Evolutionary conservation across 129 eudicot species (phyloP).

Genomic region (Lactuca sativa): DNA sequence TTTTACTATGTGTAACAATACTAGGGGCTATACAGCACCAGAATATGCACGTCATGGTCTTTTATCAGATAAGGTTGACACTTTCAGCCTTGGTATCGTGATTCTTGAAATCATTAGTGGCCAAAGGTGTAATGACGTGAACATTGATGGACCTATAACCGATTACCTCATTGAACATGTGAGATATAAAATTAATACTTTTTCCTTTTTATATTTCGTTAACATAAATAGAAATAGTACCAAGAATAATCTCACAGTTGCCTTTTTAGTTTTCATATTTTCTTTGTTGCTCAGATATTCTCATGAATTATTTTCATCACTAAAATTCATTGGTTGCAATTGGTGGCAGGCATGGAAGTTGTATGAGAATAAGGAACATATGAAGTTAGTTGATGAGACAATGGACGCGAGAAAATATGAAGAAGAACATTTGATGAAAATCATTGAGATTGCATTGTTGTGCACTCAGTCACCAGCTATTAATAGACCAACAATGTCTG

Average conservation of each 20-base stretch:
- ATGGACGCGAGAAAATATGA: not conserved
- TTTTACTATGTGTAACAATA: not conserved
- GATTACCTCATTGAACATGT: not conserved
- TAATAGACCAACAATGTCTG: constrained; percentile 5
- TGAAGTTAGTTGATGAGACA: constrained; percentile 11
- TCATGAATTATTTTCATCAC: not conserved
- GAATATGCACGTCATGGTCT: constrained; percentile 75
- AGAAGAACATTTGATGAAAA: not conserved
- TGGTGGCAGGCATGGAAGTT: constrained; percentile 15
- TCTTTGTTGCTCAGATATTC: no score
- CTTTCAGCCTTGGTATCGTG: constrained; percentile 72
- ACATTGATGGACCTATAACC: not conserved
- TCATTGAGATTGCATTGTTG: constrained; percentile 7
- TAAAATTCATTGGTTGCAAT: not conserved
- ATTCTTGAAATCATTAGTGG: constrained; percentile 43
- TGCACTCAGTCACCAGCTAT: constrained; percentile 13
- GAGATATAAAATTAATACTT: not conserved
- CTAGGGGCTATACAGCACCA: constrained; percentile 80
- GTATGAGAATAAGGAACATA: not conserved
- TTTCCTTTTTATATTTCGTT: not conserved
- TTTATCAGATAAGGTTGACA: constrained; percentile 73
- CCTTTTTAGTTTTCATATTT: not conserved
- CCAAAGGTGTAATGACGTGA: not conserved
- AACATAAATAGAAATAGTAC: not conserved
- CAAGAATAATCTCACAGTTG: not conserved